Base-by-base conservation (phyloP, 768 basidiomycete genomes). In the Tricholoma sp. region DNA sequence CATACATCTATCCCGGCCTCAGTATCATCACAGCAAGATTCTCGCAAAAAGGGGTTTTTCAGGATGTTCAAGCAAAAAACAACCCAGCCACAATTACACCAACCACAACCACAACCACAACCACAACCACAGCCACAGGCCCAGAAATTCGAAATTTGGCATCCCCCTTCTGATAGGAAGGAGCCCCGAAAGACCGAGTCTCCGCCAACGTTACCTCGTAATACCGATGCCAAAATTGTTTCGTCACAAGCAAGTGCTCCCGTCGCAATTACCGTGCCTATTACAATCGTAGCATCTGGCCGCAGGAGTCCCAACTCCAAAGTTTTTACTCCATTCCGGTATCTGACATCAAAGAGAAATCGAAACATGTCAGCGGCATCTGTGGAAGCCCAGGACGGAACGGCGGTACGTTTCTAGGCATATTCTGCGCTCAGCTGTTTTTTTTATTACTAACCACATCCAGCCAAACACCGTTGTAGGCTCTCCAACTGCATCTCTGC, bases 361-460 rank as follows among this genome's bases (percentile, higher is more conserved):
- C 82, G 85, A 31, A 84, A 86, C 6, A 74, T 91, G 41, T 91
- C 90, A 14, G 78, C 82, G 35, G 84, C 84, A 32, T 92, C 90
- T 41, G 74, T 88, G 31, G 90, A 92, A 67, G 90, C 88, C 22
- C 80, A 84, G 62, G 83, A 91, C 64, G 90, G 90, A 35, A 89
- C 88, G 55, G 85, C 86, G 50, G 90, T 91, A 69, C 71, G 87
- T 68, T n/a, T 52, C 55, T 34, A 31, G 16, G 9, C 46, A 55
- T 52, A 18, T 54, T 54, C 24, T 54, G 56, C 29, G 39, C 39
- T 37, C 45, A 21, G 58, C 24, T 56, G 50, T 43, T 45, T 49
- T 55, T 50, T 43, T 45, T 49, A 54, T 50, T 37, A 51, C 52
- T 66, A n/a, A 64, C 45, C 37, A 41, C 31, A 47, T 57, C 10